phyloP scores from a whole-genome alignment of 208 protist species.

The Phytomonas serpens region DNA sequence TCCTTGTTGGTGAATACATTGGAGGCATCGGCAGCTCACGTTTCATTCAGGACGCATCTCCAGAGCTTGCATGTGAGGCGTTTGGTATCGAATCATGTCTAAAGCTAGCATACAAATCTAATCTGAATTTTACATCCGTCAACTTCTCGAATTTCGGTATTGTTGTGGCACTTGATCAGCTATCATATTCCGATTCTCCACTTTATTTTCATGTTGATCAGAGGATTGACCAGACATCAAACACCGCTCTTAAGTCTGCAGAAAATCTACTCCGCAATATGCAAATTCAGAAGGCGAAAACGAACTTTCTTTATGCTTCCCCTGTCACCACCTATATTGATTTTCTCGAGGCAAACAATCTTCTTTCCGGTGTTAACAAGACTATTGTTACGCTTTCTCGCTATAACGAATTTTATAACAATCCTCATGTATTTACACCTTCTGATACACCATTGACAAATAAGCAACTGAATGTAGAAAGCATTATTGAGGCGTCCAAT shows the following conservation, averaged over 20 bases:
- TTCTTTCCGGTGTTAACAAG: neutral
- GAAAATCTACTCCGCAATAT: neutral
- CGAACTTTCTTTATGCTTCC: neutral
- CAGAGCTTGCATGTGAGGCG: neutral
- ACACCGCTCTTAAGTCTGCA: neutral
- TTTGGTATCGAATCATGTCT: neutral
- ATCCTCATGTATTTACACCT: slow-evolving; percentile 6
- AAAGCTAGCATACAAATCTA: slow-evolving; percentile 15
- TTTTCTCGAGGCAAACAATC: slow-evolving; percentile 1
- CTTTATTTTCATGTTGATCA: slow-evolving; percentile 33
- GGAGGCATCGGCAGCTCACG: slow-evolving; percentile 7
- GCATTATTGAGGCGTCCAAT: neutral
- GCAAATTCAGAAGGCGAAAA: slow-evolving; percentile 1
- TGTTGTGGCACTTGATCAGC: slow-evolving; percentile 31
- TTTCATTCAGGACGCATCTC: neutral
- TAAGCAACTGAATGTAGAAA: neutral
- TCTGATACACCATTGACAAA: neutral
- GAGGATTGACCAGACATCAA: slow-evolving; percentile 9
- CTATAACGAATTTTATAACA: slow-evolving; percentile 3
- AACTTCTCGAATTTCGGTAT: slow-evolving; percentile 19
- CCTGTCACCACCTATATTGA: slow-evolving; percentile 5
- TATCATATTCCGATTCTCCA: slow-evolving; percentile 10
- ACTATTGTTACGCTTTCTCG: slow-evolving; percentile 3
- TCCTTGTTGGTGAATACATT: neutral
- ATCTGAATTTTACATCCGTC: slow-evolving; percentile 34